Evolutionary conservation across 1,284 basidiomycete genomes (phyloP), one percentile per base, ranked within the genome.

Genomic region (Trichosporon ovoides): DNA sequence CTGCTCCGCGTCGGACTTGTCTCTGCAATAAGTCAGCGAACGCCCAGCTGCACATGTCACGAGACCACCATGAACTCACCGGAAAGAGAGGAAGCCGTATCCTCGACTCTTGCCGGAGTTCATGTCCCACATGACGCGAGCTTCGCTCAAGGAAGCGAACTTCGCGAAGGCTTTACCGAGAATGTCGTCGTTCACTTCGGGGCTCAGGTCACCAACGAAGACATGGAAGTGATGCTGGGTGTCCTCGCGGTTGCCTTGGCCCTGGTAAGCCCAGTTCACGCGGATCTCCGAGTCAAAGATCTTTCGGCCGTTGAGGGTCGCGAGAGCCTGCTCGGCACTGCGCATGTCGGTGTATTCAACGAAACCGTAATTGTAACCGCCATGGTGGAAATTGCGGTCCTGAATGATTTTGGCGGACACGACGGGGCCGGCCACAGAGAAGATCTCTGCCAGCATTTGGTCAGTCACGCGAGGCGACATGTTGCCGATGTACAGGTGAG

Each of bases 81-180:
- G 66, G 70, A 82, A 82, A n/a, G 80, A 80, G 46, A 82, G 69
- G 70, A 82, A 83, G 10, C 81, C 81, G 63, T 82, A 83, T 2
- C 81, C 82, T 36, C 81, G 72, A 73, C 90, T 95, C 81, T 97
- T 97, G 66, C 95, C 94, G 58, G 92, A 96, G 81, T 94, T 95
- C 90, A 96, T 94, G 77, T 98, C 95, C 92, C 95, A 98, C 94
- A 99, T 99, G 67, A 98, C 94, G 50, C 95, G 85, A 51, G 94
- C 95, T 77, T 99, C 95, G 59, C 89, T 93, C 77, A 99, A 83
- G 57, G 88, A 90, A 36, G 92, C 91, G 75, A 98, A 98, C 38
- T 91, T 89, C 66, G 85, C 86, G 80, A 99, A 99, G 16, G 95
- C 94, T 79, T 97, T 94, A 54, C 81, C 88, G 57, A 99, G 85